Percentiles rank a stretch among this genome's conserved stretches.
phyloP scores from a whole-genome alignment of 2,329 filamentous ascomycete species.

The Aureobasidium sp. region DNA sequence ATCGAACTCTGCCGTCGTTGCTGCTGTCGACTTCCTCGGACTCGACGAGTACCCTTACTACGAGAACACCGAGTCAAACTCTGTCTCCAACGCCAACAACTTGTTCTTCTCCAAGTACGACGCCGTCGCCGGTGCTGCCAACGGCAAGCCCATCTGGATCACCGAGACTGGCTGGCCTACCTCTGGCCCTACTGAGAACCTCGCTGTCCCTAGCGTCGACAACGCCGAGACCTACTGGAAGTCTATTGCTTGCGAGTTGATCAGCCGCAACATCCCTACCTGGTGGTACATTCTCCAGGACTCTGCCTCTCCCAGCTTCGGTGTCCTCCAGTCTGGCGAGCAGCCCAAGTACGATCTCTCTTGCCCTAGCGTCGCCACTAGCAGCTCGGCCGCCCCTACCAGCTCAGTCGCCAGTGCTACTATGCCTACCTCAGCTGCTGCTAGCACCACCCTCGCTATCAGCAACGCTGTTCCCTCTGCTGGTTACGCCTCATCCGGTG shows the following conservation, averaged over 20 bases:
- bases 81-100: slow-evolving; percentile 54
- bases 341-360: slow-evolving; percentile 58
- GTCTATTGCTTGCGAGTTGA: slow-evolving; percentile 63
- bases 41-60: slow-evolving; percentile 74
- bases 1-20: slow-evolving; percentile 63
- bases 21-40: slow-evolving; percentile 69
- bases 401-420: slow-evolving; percentile 15
- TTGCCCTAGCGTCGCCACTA: slow-evolving; percentile 35
- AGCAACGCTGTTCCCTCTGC: slow-evolving; percentile 14
- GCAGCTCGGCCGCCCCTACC: slow-evolving; percentile 15
- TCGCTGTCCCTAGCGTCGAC: slow-evolving; percentile 54
- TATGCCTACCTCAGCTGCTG: slow-evolving; percentile 9
- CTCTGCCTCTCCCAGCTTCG: slow-evolving; percentile 57
- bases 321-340: slow-evolving; percentile 52
- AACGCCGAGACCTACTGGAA: slow-evolving; percentile 80
- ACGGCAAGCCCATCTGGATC: slow-evolving; percentile 71
- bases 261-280: slow-evolving; percentile 51
- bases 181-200: slow-evolving; percentile 55
- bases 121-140: slow-evolving; percentile 51
- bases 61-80: slow-evolving; percentile 61
- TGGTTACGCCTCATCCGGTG: not conserved
- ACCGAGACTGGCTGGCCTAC: slow-evolving; percentile 88
- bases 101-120: slow-evolving; percentile 64
- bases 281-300: slow-evolving; percentile 79
- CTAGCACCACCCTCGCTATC: slow-evolving; percentile 1